These are phyloP conservation scores for Candida anglica DNA, from an alignment of 805 yeast genomes.

Conservation along the genomic window DNA sequence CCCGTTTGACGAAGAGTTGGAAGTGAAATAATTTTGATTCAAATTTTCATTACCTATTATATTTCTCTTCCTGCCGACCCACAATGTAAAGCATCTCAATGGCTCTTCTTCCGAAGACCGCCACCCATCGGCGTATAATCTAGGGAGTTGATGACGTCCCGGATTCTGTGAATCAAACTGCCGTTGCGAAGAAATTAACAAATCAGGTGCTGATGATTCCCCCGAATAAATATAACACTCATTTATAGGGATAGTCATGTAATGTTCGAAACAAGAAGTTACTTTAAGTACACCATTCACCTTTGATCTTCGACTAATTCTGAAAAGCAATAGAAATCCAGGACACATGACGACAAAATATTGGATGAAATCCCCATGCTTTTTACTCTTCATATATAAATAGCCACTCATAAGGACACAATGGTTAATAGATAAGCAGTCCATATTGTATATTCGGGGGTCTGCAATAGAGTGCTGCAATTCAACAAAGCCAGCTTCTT, in stretches of 20 bases:
- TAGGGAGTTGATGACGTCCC: slow-evolving; percentile 58
- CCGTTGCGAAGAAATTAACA: slow-evolving; percentile 41
- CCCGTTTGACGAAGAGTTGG: neutral
- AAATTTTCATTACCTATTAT: slow-evolving; percentile 22
- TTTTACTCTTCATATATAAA: slow-evolving; percentile 65
- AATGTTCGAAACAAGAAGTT: slow-evolving; percentile 46
- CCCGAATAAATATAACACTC: slow-evolving; percentile 80
- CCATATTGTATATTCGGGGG: slow-evolving; percentile 49
- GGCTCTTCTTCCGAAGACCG: slow-evolving; percentile 71
- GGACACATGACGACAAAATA: slow-evolving; percentile 66
- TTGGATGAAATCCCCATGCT: slow-evolving; percentile 61
- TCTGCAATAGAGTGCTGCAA: slow-evolving; percentile 57
- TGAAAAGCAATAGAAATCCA: slow-evolving; percentile 60
- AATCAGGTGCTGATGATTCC: slow-evolving; percentile 50
- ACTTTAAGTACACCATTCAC: slow-evolving; percentile 44
- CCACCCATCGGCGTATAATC: slow-evolving; percentile 82
- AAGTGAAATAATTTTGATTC: slow-evolving; percentile 8
- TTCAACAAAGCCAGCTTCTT: slow-evolving; percentile 33
- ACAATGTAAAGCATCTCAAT: slow-evolving; percentile 74
- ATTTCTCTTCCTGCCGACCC: slow-evolving; percentile 69
- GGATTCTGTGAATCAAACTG: slow-evolving; percentile 49
- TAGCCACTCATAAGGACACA: slow-evolving; percentile 62
- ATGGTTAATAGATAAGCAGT: slow-evolving; percentile 55
- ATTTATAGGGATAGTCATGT: slow-evolving; percentile 56
- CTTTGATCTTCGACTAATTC: slow-evolving; percentile 44